Percentiles rank a stretch among this genome's conserved stretches.
Evolutionary conservation across 352 stramenopile genomes (phyloP).

Genomic region (Globisporangium heterothallicum): DNA sequence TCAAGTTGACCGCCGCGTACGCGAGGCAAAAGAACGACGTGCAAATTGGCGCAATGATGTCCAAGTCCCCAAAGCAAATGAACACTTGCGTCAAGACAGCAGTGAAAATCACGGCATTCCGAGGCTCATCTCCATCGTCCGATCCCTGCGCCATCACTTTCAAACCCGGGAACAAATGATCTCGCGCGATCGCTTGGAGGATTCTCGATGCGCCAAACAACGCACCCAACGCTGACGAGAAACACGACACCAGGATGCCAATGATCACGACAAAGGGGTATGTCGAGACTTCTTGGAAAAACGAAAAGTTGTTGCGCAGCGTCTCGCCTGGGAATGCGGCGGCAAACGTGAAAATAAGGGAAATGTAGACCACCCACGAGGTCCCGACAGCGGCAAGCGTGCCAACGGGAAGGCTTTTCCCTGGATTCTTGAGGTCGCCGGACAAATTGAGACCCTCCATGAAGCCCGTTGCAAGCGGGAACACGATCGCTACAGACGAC

Average conservation of each 20-base stretch:
- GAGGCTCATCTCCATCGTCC: conserved; percentile 57
- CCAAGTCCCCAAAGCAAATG: conserved; percentile 69
- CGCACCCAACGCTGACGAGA: conserved; percentile 57
- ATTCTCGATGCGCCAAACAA: conserved; percentile 72
- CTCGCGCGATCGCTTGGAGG: conserved; percentile 69
- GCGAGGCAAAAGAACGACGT: conserved; percentile 80
- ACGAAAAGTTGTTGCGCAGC: conserved; percentile 65
- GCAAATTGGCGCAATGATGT: conserved; percentile 74
- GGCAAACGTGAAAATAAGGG: conserved; percentile 69
- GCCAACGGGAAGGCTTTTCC: conserved; percentile 56
- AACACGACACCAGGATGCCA: conserved; percentile 63
- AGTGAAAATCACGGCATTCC: conserved; percentile 64
- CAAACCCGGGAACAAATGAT: conserved; percentile 53
- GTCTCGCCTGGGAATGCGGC: conserved; percentile 44
- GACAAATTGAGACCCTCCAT: conserved; percentile 83
- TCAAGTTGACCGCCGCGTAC: conserved; percentile 71
- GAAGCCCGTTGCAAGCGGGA: conserved; percentile 76
- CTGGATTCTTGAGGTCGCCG: conserved; percentile 67
- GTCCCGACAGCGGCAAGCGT: conserved; percentile 58
- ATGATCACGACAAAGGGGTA: conserved; percentile 53
- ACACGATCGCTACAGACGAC: conserved; percentile 50
- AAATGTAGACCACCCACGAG: conserved; percentile 60
- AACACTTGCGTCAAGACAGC: conserved; percentile 52
- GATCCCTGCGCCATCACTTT: conserved; percentile 46
- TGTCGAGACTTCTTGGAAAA: conserved; percentile 65